phyloP scores from a whole-genome alignment of 2,329 filamentous ascomycete genomes.

The Gnomoniopsis smithogilvyi region DNA sequence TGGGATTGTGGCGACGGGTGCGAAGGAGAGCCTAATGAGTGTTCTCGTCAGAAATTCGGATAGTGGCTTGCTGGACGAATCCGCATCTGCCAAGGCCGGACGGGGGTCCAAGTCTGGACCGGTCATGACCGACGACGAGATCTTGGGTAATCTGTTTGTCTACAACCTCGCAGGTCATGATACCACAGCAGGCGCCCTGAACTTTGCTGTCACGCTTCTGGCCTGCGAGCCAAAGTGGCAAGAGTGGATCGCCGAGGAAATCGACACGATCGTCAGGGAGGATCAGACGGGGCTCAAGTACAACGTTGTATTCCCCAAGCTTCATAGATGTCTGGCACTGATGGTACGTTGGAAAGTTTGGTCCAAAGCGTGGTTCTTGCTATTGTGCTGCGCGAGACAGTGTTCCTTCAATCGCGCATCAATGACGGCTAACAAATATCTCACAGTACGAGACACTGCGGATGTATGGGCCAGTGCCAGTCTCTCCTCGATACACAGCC shows the following conservation, averaged over 20 bases:
- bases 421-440: not conserved
- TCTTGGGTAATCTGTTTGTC: slow-evolving; percentile 27
- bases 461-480: slow-evolving; percentile 4
- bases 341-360: slow-evolving; percentile 2
- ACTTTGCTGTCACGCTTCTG: slow-evolving; percentile 40
- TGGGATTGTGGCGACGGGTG: not conserved
- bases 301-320: slow-evolving; percentile 4
- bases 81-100: not conserved
- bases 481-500: slow-evolving; percentile 1
- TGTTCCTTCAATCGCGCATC: not conserved
- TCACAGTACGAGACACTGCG: slow-evolving; percentile 12
- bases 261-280: slow-evolving; percentile 12
- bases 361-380: not conserved
- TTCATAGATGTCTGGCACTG: slow-evolving; percentile 10
- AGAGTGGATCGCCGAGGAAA: slow-evolving; percentile 26
- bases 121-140: slow-evolving; percentile 16
- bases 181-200: slow-evolving; percentile 28
- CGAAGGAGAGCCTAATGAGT: not conserved
- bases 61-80: not conserved
- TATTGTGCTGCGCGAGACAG: too few species aligned
- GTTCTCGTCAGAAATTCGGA: not conserved
- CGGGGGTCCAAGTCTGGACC: not conserved
- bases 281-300: slow-evolving; percentile 8
- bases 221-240: slow-evolving; percentile 32
- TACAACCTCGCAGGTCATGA: slow-evolving; percentile 28